A percentile compares a stretch with the other conserved stretches of the same genome.
Evolutionary conservation across 331 rosid species (phyloP).

Genomic region (Rosa hybrid): DNA sequence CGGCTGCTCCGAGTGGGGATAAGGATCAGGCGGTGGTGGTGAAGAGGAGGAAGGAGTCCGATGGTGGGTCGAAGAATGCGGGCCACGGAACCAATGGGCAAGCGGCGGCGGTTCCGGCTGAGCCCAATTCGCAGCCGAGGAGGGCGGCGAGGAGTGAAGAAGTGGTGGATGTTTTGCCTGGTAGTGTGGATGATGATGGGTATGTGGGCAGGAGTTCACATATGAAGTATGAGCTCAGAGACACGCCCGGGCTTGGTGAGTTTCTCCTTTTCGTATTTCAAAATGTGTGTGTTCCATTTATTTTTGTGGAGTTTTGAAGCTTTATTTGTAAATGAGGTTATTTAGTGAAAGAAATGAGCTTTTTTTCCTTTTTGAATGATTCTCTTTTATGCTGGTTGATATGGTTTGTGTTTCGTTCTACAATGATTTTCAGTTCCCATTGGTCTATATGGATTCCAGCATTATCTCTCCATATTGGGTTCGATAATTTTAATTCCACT

Average conservation of each 20-base stretch:
- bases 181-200: constrained; percentile 56
- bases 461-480: constrained; percentile 81
- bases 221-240: constrained; percentile 91
- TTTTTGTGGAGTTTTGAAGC: not conserved
- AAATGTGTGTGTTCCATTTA: not conserved
- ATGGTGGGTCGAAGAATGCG: constrained; percentile 56
- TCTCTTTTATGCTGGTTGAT: not conserved
- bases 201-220: constrained; percentile 61
- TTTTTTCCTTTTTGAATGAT: too few species aligned
- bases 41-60: constrained; percentile 79
- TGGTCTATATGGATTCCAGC: constrained; percentile 90
- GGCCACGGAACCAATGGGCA: constrained; percentile 63
- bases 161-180: constrained; percentile 65
- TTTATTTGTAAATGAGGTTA: not conserved
- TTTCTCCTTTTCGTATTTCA: not conserved
- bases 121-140: constrained; percentile 48
- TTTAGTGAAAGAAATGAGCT: too few species aligned
- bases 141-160: constrained; percentile 58
- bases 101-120: constrained; percentile 32
- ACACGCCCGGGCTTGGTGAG: constrained; percentile 88
- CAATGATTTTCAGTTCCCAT: constrained; percentile 62
- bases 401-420: not conserved
- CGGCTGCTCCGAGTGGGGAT: constrained; percentile 27
- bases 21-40: constrained; percentile 43
- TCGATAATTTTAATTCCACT: constrained; percentile 92